A percentile compares a stretch with the other conserved stretches of the same genome.
These are phyloP conservation scores for Boletus reticuloceps DNA, from an alignment of 768 basidiomycete species.

Conservation along the genomic window DNA sequence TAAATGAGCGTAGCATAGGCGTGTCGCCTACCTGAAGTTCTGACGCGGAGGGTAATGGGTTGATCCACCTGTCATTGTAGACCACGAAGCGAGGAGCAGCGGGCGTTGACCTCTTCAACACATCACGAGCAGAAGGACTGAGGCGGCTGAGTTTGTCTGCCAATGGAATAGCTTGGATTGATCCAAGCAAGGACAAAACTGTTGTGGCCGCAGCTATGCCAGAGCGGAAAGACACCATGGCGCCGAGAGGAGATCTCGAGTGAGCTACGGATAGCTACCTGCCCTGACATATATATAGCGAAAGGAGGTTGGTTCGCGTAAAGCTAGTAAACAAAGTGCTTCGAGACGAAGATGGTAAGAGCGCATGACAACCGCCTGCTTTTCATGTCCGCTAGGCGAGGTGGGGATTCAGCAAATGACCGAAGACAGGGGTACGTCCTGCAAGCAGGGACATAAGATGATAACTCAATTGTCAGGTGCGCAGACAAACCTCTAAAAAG, in stretches of 20 bases:
- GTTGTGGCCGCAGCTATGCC: neutral
- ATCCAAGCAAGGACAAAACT: constrained; percentile 13
- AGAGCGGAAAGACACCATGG: constrained; percentile 19
- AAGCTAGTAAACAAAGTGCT: neutral
- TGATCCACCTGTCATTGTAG: constrained; percentile 42
- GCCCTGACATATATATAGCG: constrained; percentile 14
- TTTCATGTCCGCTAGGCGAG: neutral
- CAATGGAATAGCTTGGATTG: constrained; percentile 15
- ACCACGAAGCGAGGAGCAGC: constrained; percentile 50
- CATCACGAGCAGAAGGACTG: constrained; percentile 23
- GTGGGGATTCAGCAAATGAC: neutral
- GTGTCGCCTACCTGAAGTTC: constrained; percentile 37
- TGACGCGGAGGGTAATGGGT: constrained; percentile 44
- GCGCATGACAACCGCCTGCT: neutral
- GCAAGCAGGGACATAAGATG: neutral
- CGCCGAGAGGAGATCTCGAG: neutral
- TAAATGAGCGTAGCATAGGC: neutral
- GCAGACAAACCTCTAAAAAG: neutral
- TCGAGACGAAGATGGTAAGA: neutral
- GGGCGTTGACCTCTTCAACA: constrained; percentile 23
- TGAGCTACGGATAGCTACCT: neutral
- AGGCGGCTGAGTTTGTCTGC: constrained; percentile 19
- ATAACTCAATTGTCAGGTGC: neutral
- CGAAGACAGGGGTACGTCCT: neutral
- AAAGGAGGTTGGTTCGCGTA: neutral